Evolutionary conservation across 805 yeast species (phyloP).

Genomic region (Phaffomyces thermotolerans): DNA sequence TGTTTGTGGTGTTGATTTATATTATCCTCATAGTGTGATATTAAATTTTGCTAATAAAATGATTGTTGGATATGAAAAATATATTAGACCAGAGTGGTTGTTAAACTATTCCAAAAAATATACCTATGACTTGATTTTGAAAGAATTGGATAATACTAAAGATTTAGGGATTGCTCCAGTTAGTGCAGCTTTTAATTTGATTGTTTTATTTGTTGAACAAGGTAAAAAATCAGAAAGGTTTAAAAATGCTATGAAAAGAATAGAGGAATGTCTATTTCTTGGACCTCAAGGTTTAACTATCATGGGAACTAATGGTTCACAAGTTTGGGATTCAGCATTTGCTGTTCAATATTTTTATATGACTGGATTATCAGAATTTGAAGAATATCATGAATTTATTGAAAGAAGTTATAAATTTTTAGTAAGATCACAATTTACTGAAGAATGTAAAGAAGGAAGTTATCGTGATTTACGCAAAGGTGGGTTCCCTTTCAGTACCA

Average conservation of each 20-base stretch:
- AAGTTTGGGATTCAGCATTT: slow-evolving; percentile 95
- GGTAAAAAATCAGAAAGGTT: slow-evolving; percentile 64
- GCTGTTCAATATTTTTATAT: slow-evolving; percentile 74
- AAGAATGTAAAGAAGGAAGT: slow-evolving; percentile 68
- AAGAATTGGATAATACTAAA: slow-evolving; percentile 74
- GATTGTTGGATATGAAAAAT: slow-evolving; percentile 59
- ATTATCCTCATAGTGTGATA: slow-evolving; percentile 80
- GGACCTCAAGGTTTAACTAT: slow-evolving; percentile 89
- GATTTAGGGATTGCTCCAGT: slow-evolving; percentile 90
- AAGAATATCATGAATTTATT: slow-evolving; percentile 58
- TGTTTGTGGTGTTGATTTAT: slow-evolving; percentile 87
- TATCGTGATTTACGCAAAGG: slow-evolving; percentile 81
- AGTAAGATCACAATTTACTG: slow-evolving; percentile 76
- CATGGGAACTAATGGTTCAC: slow-evolving; percentile 97
- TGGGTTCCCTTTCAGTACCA: slow-evolving; percentile 95
- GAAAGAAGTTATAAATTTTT: slow-evolving; percentile 64
- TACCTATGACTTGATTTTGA: slow-evolving; percentile 58
- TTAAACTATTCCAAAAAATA: slow-evolving; percentile 40
- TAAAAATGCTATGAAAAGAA: slow-evolving; percentile 44
- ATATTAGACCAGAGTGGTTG: slow-evolving; percentile 72
- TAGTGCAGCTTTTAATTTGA: slow-evolving; percentile 73
- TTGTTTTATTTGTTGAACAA: slow-evolving; percentile 63
- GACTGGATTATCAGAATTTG: slow-evolving; percentile 69
- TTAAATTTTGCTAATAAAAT: slow-evolving; percentile 55
- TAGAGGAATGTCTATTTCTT: slow-evolving; percentile 72